Conservation (phyloP, 192 early-diverging fungal genomes). For the Coemansia aciculifera region DNA sequence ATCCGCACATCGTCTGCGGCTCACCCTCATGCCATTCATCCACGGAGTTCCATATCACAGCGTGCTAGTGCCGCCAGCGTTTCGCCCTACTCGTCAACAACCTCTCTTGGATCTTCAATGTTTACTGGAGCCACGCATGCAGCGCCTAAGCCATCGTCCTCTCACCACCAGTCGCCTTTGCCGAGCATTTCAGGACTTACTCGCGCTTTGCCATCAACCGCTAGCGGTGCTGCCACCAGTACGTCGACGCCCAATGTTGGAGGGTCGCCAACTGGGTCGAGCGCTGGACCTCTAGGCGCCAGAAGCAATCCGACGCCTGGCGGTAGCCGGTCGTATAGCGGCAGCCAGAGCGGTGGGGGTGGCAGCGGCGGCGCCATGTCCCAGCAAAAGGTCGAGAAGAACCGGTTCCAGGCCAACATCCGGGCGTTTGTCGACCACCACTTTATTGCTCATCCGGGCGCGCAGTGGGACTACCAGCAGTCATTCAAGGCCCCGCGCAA, state of each 20-base stretch:
- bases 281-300: slow-evolving; percentile 2
- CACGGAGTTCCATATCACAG: neutral
- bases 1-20: slow-evolving; percentile 16
- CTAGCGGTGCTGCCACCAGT: slow-evolving; percentile 3
- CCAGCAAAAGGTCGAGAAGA: slow-evolving; percentile 51
- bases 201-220: slow-evolving; percentile 4
- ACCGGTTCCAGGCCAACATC: slow-evolving; percentile 54
- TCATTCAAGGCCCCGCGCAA: slow-evolving; percentile 55
- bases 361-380: slow-evolving; percentile 2
- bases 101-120: slow-evolving; percentile 20
- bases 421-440: slow-evolving; percentile 52
- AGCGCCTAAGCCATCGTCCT: slow-evolving; percentile 24
- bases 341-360: neutral
- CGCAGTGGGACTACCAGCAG: slow-evolving; percentile 55
- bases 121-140: slow-evolving; percentile 21
- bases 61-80: neutral
- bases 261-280: slow-evolving; percentile 25
- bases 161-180: slow-evolving; percentile 12
- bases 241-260: slow-evolving; percentile 20
- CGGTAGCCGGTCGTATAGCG: slow-evolving; percentile 13
- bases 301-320: slow-evolving; percentile 4
- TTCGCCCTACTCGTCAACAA: slow-evolving; percentile 15
- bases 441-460: slow-evolving; percentile 23
- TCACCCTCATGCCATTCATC: neutral
- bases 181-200: slow-evolving; percentile 12